Evolutionary conservation across 2,329 filamentous ascomycete species (phyloP).

Genomic region (Biscogniauxia sp.): DNA sequence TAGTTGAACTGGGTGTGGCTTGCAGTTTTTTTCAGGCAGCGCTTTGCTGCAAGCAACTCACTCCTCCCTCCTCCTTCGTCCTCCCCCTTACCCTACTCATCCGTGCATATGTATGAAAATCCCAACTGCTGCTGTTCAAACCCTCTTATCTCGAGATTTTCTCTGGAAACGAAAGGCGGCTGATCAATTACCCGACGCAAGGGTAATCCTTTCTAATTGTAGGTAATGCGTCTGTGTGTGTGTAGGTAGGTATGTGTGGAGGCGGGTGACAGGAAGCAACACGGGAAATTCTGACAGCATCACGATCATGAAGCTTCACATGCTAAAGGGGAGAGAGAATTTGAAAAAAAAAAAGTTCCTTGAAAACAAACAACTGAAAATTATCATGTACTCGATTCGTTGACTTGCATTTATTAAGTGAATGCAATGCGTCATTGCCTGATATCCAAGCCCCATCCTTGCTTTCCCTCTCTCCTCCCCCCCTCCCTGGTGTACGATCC

Average conservation of each 20-base stretch:
- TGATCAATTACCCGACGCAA: not conserved
- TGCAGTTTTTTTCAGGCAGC: no score
- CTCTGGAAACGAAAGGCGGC: not conserved
- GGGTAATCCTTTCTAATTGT: not conserved
- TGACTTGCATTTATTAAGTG: not conserved
- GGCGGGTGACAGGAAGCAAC: not conserved
- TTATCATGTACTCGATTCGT: not conserved
- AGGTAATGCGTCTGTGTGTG: not conserved
- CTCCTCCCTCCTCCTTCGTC: no score
- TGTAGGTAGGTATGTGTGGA: no score
- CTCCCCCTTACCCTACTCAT: not conserved
- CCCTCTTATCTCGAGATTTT: not conserved
- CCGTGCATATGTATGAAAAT: not conserved
- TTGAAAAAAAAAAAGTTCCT: not conserved
- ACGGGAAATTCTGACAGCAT: not conserved
- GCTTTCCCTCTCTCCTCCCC: not conserved
- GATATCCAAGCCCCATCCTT: not conserved
- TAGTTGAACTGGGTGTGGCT: no score
- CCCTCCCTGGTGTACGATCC: not conserved
- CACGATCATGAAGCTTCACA: conserved; percentile 19
- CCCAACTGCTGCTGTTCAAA: not conserved
- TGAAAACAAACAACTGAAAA: no score
- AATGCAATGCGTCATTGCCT: not conserved
- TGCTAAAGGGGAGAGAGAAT: conserved; percentile 12
- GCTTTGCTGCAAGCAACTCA: no score